A percentile compares a stretch with the other conserved stretches of the same genome.
These are phyloP conservation scores for Boletellus ananas DNA, from an alignment of 768 basidiomycete genomes.

Conservation along the genomic window DNA sequence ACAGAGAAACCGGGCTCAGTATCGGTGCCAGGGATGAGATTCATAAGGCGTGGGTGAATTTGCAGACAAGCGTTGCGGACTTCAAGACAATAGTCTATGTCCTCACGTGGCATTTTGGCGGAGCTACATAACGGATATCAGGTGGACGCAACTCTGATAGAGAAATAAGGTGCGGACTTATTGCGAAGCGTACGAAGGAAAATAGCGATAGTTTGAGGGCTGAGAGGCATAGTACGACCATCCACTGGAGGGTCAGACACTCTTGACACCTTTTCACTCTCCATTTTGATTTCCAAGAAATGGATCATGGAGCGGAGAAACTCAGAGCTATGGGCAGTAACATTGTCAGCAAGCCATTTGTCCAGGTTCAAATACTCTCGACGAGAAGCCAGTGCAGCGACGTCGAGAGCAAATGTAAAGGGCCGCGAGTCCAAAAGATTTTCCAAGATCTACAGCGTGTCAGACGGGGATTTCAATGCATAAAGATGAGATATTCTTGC, in stretches of 20 bases:
- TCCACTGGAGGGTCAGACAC: constrained; percentile 77
- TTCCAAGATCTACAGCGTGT: constrained; percentile 69
- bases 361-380: constrained; percentile 93
- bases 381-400: constrained; percentile 89
- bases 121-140: constrained; percentile 45
- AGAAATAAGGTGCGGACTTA: constrained; percentile 47
- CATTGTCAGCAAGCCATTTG: constrained; percentile 93
- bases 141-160: constrained; percentile 3
- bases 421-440: constrained; percentile 87
- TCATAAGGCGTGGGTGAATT: constrained; percentile 95
- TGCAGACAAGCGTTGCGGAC: constrained; percentile 91
- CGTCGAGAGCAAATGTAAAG: constrained; percentile 87
- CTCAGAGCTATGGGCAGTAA: constrained; percentile 73
- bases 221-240: constrained; percentile 81
- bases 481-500: constrained; percentile 38
- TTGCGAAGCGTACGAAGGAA: constrained; percentile 87
- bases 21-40: constrained; percentile 80
- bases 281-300: constrained; percentile 92
- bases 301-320: constrained; percentile 85
- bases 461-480: neutral
- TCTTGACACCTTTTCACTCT: constrained; percentile 74
- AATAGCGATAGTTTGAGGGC: constrained; percentile 84
- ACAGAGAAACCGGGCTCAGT: constrained; percentile 89
- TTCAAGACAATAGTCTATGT: constrained; percentile 84
- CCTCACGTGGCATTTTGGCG: constrained; percentile 67